Conservation (phyloP, 192 early-diverging fungal genomes). For the Coemansia sp. region DNA sequence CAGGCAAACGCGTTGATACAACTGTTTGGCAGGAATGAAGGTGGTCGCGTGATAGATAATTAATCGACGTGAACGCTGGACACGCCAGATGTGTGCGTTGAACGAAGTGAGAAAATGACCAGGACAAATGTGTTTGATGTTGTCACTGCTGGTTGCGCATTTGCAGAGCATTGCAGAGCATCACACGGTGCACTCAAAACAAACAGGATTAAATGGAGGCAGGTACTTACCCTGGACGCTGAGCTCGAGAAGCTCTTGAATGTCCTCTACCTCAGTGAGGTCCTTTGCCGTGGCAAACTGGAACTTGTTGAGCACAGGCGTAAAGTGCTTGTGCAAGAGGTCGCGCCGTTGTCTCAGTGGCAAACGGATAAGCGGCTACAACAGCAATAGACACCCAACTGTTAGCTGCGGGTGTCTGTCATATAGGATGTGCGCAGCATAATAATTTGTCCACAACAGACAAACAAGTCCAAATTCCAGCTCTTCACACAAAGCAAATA, state of each 20-base stretch:
- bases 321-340: conserved; percentile 68
- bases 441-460: background rate
- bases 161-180: background rate
- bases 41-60: conserved; percentile 1
- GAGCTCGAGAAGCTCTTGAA: conserved; percentile 76
- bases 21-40: background rate
- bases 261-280: conserved; percentile 84
- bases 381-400: background rate
- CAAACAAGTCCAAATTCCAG: background rate
- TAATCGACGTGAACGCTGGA: background rate
- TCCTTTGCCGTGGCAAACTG: conserved; percentile 84
- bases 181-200: background rate
- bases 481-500: background rate
- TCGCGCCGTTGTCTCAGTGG: conserved; percentile 77
- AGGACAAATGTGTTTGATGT: background rate
- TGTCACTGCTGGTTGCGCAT: background rate
- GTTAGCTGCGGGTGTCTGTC: background rate
- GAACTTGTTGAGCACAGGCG: conserved; percentile 83
- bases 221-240: conserved; percentile 40
- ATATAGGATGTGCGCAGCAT: background rate
- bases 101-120: background rate
- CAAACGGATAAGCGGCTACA: conserved; percentile 72
- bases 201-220: background rate
- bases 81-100: background rate
- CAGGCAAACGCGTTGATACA: background rate